Conservation (phyloP, 2,329 filamentous ascomycete genomes). For the Pseudogymnoascus verrucosus region DNA sequence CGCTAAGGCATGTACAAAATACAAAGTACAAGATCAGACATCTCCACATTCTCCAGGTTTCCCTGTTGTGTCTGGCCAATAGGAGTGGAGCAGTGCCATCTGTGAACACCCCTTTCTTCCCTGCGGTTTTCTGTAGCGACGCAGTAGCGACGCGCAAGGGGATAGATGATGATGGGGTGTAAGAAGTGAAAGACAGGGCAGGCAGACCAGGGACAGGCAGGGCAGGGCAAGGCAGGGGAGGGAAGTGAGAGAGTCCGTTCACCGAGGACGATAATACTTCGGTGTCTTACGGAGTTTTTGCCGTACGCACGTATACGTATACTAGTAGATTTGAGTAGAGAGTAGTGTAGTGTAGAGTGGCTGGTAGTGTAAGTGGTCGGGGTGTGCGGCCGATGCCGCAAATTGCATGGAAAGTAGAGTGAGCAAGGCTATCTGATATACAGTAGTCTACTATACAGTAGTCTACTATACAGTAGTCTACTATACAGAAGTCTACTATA, state of each 20-base stretch:
- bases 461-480: no score
- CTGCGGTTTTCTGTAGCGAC: background rate
- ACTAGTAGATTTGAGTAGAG: background rate
- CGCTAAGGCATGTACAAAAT: background rate
- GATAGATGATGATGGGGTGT: background rate
- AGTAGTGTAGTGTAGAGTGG: no score
- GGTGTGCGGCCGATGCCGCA: background rate
- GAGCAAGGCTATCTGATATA: no score
- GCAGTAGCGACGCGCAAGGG: background rate
- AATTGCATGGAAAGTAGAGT: background rate
- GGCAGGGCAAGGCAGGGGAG: background rate
- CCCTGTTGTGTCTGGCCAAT: background rate
- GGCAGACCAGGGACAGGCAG: background rate
- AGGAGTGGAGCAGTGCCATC: background rate
- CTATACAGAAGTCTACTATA: no score
- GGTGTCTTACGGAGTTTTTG: background rate
- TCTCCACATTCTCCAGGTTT: conserved; percentile 6
- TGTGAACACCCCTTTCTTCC: conserved; percentile 4
- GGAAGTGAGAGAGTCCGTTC: background rate
- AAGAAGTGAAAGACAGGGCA: background rate
- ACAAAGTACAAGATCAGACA: background rate
- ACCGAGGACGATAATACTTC: background rate
- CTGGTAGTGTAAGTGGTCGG: background rate
- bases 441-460: no score
- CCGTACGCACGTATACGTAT: background rate